phyloP scores from a whole-genome alignment of 768 basidiomycete genomes.

The Holtermannia corniformis region DNA sequence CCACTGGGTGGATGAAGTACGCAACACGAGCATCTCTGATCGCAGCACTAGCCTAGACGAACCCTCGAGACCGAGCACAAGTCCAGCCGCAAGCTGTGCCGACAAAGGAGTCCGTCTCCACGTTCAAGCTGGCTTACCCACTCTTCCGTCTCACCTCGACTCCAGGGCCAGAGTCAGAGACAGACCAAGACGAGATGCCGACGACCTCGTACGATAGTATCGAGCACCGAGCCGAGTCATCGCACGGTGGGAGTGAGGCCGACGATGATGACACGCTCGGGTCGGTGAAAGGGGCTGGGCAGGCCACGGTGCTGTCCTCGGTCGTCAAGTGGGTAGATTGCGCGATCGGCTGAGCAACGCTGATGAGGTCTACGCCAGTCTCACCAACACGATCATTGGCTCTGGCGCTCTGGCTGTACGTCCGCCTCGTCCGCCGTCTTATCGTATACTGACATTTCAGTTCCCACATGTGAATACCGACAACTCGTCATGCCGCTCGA shows the following conservation, averaged over 20 bases:
- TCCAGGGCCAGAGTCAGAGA: background rate
- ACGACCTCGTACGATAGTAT: background rate
- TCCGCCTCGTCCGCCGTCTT: too few relatives aligned
- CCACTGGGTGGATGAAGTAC: too few relatives aligned
- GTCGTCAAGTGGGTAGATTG: constrained; percentile 11
- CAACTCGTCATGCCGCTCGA: background rate
- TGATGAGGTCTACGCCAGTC: constrained; percentile 19
- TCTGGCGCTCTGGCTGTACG: constrained; percentile 53
- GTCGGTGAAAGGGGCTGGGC: constrained; percentile 7
- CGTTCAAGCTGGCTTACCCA: background rate
- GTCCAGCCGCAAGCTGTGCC: too few relatives aligned
- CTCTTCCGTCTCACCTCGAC: background rate
- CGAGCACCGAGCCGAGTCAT: background rate
- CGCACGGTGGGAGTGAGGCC: background rate
- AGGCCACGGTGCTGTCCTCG: constrained; percentile 25
- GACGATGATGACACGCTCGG: background rate
- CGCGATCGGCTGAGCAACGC: background rate
- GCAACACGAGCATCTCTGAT: too few relatives aligned
- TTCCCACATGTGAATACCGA: background rate
- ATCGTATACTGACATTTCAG: background rate
- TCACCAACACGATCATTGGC: constrained; percentile 84
- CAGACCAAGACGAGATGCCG: background rate
- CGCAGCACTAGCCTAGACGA: too few relatives aligned
- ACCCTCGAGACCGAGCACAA: too few relatives aligned
- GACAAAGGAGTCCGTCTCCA: too few relatives aligned